Evolutionary conservation across 2,329 filamentous ascomycete genomes (phyloP), one percentile per base, ranked within the genome.

Genomic region (Hypoxylon sp.): DNA sequence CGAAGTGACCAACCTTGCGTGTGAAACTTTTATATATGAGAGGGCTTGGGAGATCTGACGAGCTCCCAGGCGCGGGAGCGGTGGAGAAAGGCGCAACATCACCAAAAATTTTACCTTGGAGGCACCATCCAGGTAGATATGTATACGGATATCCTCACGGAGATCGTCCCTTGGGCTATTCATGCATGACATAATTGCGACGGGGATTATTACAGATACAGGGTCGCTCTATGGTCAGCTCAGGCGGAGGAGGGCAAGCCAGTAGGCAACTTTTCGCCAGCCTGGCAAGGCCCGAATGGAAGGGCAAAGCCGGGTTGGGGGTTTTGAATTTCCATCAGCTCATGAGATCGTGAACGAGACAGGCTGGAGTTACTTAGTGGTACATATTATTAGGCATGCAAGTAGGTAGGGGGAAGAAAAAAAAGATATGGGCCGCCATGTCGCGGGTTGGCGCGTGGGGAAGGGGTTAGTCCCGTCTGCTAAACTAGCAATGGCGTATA

Each of bases 181-280:
- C 70, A 72, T 75, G 80, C 81, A 82, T 82, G 81, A 82, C 80
- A 83, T 82, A 82, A 82, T 82, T 82, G 69, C 72, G 66, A 72
- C 70, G 64, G 72, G 72, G 75, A 71, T 71, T 53, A 60, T 59
- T 49, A 70, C 55, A 66, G 58, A 65, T 60, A 55, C 51, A 67
- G 63, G 65, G 65, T 46, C 65, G 49, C 50, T 65, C 65, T 69
- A 60, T 67, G 69, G 68, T 60, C 66, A 69, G 66, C 64, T 57
- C 64, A 57, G 62, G 68, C 58, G 50, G 60, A 51, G 36, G 53
- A 51, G 48, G 52, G 30, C 53, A 61, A 45, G 53, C 45, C 64
- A 68, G 61, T 62, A 62, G 60, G 50, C 53, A 50, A 63, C 38
- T 60, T 53, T 51, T 34, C 32, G 55, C 63, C 68, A 72, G 67